These are phyloP conservation scores for Pichia sporocuriosa DNA, from an alignment of 805 yeast species.

Conservation along the genomic window DNA sequence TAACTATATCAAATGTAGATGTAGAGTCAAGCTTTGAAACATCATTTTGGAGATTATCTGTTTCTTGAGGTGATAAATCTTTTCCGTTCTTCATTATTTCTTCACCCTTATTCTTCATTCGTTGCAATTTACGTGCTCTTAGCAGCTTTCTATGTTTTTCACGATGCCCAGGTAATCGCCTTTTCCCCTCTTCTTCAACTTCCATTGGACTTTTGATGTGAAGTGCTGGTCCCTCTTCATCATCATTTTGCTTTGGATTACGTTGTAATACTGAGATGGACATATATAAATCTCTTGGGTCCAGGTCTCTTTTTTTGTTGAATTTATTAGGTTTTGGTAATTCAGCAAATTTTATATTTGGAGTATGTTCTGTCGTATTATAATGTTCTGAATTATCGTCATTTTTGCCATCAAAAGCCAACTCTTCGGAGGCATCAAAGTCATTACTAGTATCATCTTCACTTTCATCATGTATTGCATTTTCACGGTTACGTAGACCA, in stretches of 20 bases:
- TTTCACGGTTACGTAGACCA: background rate
- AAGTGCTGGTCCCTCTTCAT: constrained; percentile 67
- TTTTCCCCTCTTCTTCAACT: constrained; percentile 32
- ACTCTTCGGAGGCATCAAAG: too few relatives aligned
- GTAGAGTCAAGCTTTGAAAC: constrained; percentile 1
- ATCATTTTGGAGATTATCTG: background rate
- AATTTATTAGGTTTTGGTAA: constrained; percentile 48
- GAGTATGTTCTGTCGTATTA: constrained; percentile 2
- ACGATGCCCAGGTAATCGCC: constrained; percentile 19
- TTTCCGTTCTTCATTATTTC: background rate
- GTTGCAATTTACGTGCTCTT: constrained; percentile 12
- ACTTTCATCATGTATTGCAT: background rate
- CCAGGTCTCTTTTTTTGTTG: constrained; percentile 37
- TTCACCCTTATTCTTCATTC: background rate
- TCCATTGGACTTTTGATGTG: constrained; percentile 76
- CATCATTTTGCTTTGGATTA: constrained; percentile 30
- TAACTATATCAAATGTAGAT: background rate
- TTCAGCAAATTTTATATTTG: constrained; percentile 50
- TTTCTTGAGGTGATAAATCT: background rate
- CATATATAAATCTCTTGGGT: constrained; percentile 78
- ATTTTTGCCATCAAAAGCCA: too few relatives aligned
- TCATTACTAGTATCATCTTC: background rate
- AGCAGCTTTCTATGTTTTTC: constrained; percentile 20
- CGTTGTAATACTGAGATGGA: constrained; percentile 77
- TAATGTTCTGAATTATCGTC: background rate